Conservation (phyloP, 2,329 filamentous ascomycete genomes). For the Fusarium sp. region DNA sequence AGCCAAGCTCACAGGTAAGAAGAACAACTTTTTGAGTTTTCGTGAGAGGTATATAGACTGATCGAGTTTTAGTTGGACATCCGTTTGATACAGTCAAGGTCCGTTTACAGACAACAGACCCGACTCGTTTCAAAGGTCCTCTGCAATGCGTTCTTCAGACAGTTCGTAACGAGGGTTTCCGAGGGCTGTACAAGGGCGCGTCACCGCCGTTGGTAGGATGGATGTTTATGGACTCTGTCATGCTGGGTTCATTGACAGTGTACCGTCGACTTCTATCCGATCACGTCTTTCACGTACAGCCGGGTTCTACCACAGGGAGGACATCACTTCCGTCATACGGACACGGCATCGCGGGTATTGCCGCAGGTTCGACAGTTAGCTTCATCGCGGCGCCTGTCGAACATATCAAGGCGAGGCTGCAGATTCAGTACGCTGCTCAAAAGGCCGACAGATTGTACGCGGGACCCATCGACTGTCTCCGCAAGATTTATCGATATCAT, state of each 20-base stretch:
- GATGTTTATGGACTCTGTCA: conserved; percentile 96
- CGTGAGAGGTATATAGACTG: background rate
- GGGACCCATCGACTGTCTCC: conserved; percentile 86
- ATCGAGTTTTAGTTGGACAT: conserved; percentile 64
- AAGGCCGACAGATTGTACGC: conserved; percentile 84
- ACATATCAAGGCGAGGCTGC: conserved; percentile 92
- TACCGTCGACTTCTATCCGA: conserved; percentile 88
- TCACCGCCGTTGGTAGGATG: conserved; percentile 93
- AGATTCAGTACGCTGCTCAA: conserved; percentile 89
- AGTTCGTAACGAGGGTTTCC: conserved; percentile 83
- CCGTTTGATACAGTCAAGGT: conserved; percentile 98
- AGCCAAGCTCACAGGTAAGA: conserved; percentile 83
- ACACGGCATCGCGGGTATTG: conserved; percentile 87
- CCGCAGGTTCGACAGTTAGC: conserved; percentile 90
- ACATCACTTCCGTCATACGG: conserved; percentile 77
- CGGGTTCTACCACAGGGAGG: conserved; percentile 16
- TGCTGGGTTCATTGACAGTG: conserved; percentile 91
- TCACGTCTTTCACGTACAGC: conserved; percentile 74
- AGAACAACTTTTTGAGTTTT: background rate
- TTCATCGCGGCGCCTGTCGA: conserved; percentile 95
- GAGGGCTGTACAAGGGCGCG: conserved; percentile 93
- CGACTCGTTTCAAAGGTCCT: conserved; percentile 84
- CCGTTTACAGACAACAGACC: conserved; percentile 86
- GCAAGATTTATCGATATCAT: conserved; percentile 77
- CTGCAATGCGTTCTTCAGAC: conserved; percentile 88